Percentiles rank a stretch among this genome's conserved stretches.
phyloP scores from a whole-genome alignment of 495 filamentous ascomycete species.

The Lichina pygmaea region DNA sequence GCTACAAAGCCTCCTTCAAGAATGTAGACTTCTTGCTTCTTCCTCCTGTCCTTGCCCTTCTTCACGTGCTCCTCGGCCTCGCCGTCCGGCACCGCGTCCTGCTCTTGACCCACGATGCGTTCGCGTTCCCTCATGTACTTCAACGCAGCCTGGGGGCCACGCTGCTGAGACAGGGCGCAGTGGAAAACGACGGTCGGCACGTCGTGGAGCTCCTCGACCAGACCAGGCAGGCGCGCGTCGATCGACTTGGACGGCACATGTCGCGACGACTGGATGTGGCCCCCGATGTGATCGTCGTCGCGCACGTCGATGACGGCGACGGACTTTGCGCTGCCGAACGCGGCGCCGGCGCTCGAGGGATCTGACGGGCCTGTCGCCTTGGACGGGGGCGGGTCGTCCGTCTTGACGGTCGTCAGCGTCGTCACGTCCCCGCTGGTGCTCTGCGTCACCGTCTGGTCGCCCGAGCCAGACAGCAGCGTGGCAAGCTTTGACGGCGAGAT shows the following conservation, averaged over 20 bases:
- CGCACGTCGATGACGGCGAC: slow-evolving; percentile 74
- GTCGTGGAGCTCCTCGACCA: slow-evolving; percentile 50
- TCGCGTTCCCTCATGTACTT: slow-evolving; percentile 39
- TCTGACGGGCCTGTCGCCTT: slow-evolving; percentile 16
- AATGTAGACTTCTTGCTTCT: slow-evolving; percentile 47
- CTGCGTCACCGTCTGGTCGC: neutral
- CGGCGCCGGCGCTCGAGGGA: slow-evolving; percentile 21
- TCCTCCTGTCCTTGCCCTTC: slow-evolving; percentile 8
- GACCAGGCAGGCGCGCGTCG: slow-evolving; percentile 50
- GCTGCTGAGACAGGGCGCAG: slow-evolving; percentile 78
- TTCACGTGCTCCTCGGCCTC: slow-evolving; percentile 13
- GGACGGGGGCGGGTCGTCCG: slow-evolving; percentile 8
- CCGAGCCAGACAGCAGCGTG: no score
- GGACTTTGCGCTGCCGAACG: slow-evolving; percentile 9
- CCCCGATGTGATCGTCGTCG: slow-evolving; percentile 75
- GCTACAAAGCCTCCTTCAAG: slow-evolving; percentile 50
- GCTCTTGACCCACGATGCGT: slow-evolving; percentile 12
- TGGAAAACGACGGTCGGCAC: slow-evolving; percentile 80
- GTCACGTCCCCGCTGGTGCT: neutral
- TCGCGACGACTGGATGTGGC: slow-evolving; percentile 48
- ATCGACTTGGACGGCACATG: slow-evolving; percentile 51
- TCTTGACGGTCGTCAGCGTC: neutral
- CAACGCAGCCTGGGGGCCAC: slow-evolving; percentile 45
- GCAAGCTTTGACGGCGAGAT: no score
- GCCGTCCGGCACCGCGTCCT: slow-evolving; percentile 1